Conservation (phyloP, 2,329 filamentous ascomycete species). For the Juglanconis sp. region DNA sequence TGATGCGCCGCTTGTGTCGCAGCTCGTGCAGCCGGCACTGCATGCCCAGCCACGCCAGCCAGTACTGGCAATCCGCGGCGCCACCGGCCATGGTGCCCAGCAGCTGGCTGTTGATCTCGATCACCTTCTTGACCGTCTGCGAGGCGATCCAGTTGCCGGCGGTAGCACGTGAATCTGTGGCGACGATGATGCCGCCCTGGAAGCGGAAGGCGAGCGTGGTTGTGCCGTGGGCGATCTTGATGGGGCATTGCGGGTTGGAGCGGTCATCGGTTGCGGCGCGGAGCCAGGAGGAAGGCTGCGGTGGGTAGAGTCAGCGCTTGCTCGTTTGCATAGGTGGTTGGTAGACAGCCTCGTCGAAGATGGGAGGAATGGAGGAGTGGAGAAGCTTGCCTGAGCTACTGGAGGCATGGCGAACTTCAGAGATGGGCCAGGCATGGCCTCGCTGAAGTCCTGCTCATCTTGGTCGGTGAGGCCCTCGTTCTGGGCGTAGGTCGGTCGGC, state of each 20-base stretch:
- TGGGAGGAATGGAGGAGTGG: background rate
- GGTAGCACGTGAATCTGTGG: constrained; percentile 94
- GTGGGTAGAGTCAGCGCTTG: background rate
- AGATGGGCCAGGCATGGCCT: constrained; percentile 71
- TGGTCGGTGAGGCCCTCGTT: constrained; percentile 70
- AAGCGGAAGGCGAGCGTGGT: constrained; percentile 98
- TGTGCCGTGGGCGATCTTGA: constrained; percentile 99
- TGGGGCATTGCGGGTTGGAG: constrained; percentile 93
- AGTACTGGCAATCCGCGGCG: constrained; percentile 99
- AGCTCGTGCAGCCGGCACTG: constrained; percentile 99
- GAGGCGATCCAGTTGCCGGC: constrained; percentile 99
- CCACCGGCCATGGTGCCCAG: constrained; percentile 98
- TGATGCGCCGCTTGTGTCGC: constrained; percentile 97
- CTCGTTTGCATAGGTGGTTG: constrained; percentile 14
- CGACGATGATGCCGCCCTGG: constrained; percentile 96
- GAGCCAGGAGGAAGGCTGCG: constrained; percentile 85
- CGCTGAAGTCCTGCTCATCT: constrained; percentile 69
- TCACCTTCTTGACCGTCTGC: constrained; percentile 99
- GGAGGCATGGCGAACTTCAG: constrained; percentile 95
- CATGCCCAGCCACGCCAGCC: constrained; percentile 98
- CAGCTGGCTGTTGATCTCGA: constrained; percentile 93
- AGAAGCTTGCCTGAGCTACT: constrained; percentile 71
- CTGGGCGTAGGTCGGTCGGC: constrained; percentile 68
- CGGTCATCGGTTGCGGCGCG: constrained; percentile 96
- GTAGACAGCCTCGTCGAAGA: background rate